These are phyloP conservation scores for Discostella stelligeroides DNA, from an alignment of 108 stramenopile genomes.

Conservation along the genomic window DNA sequence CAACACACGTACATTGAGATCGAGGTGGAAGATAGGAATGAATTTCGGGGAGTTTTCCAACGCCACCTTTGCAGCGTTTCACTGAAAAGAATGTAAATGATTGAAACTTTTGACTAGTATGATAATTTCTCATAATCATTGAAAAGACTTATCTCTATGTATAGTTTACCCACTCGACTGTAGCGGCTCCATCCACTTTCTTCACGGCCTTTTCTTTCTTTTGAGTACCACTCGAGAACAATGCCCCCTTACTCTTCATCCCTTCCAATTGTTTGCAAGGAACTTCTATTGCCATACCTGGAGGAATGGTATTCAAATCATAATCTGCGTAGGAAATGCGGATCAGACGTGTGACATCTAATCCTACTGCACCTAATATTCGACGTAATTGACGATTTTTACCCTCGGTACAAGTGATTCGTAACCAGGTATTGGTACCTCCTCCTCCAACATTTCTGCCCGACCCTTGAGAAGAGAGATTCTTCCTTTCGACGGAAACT, in stretches of 20 bases:
- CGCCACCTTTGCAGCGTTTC: slow-evolving; percentile 76
- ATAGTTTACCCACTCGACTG: slow-evolving; percentile 39
- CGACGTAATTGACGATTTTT: slow-evolving; percentile 84
- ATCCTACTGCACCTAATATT: slow-evolving; percentile 61
- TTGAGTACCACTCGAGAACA: slow-evolving; percentile 17
- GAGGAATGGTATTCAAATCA: slow-evolving; percentile 77
- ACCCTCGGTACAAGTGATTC: slow-evolving; percentile 72
- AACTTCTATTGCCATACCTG: slow-evolving; percentile 73
- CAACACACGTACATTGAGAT: slow-evolving; percentile 52
- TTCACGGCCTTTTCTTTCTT: slow-evolving; percentile 2
- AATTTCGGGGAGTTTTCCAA: slow-evolving; percentile 81
- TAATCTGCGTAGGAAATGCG: slow-evolving; percentile 80
- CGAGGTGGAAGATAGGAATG: slow-evolving; percentile 64
- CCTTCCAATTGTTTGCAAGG: slow-evolving; percentile 51
- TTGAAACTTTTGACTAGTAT: too few species aligned
- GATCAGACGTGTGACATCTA: slow-evolving; percentile 77
- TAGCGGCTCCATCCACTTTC: slow-evolving; percentile 4
- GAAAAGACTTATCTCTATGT: slow-evolving; percentile 8
- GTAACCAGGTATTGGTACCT: slow-evolving; percentile 72
- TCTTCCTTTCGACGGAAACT: slow-evolving; percentile 57
- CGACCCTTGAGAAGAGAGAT: not conserved
- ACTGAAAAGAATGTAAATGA: slow-evolving; percentile 21
- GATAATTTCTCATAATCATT: not conserved
- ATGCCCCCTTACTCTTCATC: slow-evolving; percentile 56
- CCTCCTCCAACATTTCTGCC: slow-evolving; percentile 15